Percentiles rank a stretch among this genome's conserved stretches.
These are phyloP conservation scores for Gaultheria prostrata DNA, from an alignment of 148 eudicot genomes.

Conservation along the genomic window DNA sequence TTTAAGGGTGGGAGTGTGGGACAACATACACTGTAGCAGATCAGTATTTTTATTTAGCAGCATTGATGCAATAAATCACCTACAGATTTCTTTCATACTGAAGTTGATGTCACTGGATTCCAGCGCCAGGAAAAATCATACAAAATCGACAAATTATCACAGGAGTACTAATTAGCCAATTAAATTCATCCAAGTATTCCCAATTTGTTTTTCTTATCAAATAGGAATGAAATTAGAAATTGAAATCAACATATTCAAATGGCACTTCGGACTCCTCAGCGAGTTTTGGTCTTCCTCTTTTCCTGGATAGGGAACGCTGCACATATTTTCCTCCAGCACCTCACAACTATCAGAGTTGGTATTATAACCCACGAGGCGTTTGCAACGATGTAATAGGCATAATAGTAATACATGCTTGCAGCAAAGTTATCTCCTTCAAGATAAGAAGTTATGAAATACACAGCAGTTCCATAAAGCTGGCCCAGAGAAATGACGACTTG, in stretches of 20 bases:
- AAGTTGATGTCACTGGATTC: not conserved
- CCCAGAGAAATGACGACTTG: slow-evolving; percentile 73
- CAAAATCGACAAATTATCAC: not conserved
- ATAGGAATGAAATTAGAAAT: not conserved
- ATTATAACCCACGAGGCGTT: slow-evolving; percentile 73
- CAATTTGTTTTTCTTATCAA: not conserved
- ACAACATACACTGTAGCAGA: not conserved
- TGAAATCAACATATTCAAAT: not conserved
- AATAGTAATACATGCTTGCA: slow-evolving; percentile 45
- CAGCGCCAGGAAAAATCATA: not conserved
- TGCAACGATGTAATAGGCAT: slow-evolving; percentile 63
- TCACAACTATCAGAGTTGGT: slow-evolving; percentile 54
- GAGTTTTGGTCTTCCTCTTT: slow-evolving; percentile 55
- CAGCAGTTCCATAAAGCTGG: slow-evolving; percentile 79
- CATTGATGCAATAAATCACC: not conserved
- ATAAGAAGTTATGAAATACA: slow-evolving; percentile 67
- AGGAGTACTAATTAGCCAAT: not conserved
- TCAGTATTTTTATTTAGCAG: not conserved
- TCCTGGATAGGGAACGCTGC: slow-evolving; percentile 39
- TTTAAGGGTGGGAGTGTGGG: not conserved
- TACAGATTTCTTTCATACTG: not conserved
- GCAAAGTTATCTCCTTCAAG: slow-evolving; percentile 83
- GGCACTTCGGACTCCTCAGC: slow-evolving; percentile 18
- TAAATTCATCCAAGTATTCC: not conserved
- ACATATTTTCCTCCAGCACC: slow-evolving; percentile 85